phyloP scores from a whole-genome alignment of 768 basidiomycete genomes.

The Leccinum fibrillosum region DNA sequence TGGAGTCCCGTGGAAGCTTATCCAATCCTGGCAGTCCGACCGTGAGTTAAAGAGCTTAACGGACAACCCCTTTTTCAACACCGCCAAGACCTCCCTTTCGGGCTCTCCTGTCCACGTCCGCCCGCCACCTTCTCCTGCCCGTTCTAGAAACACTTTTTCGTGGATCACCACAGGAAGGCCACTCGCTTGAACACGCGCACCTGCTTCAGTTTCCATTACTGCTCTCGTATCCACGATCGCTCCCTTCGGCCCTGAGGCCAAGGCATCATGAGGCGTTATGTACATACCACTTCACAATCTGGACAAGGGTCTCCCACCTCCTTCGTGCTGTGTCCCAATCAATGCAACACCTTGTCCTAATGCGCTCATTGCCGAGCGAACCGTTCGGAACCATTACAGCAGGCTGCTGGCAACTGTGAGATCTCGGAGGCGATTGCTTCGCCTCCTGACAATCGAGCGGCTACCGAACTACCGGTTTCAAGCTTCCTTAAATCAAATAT shows the following conservation, averaged over 20 bases:
- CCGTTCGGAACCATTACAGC: constrained; percentile 29
- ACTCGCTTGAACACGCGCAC: background rate
- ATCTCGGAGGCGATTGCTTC: constrained; percentile 34
- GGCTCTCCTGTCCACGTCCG: constrained; percentile 14
- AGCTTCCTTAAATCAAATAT: constrained; percentile 28
- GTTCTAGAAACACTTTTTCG: constrained; percentile 8
- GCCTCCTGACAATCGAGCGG: constrained; percentile 33
- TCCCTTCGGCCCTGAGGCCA: constrained; percentile 12
- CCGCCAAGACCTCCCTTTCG: constrained; percentile 14
- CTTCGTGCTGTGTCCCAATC: constrained; percentile 22
- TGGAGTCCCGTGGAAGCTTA: constrained; percentile 38
- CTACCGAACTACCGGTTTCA: constrained; percentile 29
- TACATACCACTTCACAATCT: constrained; percentile 12
- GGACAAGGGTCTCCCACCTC: constrained; percentile 3
- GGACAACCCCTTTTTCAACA: constrained; percentile 30
- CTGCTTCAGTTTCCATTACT: constrained; percentile 6
- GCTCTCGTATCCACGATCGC: constrained; percentile 2
- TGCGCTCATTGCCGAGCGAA: constrained; percentile 26
- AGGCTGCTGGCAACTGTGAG: constrained; percentile 28
- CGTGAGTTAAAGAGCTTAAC: constrained; percentile 45
- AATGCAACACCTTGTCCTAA: constrained; percentile 17
- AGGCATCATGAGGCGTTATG: constrained; percentile 9
- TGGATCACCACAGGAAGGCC: constrained; percentile 29
- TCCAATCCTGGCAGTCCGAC: constrained; percentile 24
- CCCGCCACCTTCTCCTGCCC: background rate